phyloP scores from a whole-genome alignment of 1,284 basidiomycete genomes.

The Vanrija sp. region DNA sequence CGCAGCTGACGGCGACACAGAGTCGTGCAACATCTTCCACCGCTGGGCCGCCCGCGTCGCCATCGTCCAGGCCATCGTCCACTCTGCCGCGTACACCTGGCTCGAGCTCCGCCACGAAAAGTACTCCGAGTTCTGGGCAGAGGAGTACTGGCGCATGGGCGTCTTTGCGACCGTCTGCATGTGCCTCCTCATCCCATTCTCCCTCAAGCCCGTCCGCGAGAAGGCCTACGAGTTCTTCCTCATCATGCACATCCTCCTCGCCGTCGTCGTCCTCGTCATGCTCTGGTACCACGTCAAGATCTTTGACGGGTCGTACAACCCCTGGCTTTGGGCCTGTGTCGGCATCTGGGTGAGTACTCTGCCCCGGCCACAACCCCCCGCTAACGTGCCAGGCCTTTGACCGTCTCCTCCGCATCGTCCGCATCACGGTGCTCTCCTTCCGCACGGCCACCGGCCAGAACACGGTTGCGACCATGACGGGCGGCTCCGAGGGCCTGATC shows the following conservation, averaged over 20 bases:
- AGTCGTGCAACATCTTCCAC: conserved; percentile 29
- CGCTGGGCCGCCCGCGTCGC: conserved; percentile 27
- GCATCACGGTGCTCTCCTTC: conserved; percentile 23
- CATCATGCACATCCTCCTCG: conserved; percentile 24
- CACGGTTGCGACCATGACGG: conserved; percentile 14
- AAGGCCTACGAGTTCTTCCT: conserved; percentile 28
- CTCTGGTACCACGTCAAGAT: conserved; percentile 25
- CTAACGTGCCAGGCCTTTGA: conserved; percentile 14
- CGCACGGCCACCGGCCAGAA: conserved; percentile 13
- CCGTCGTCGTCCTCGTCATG: conserved; percentile 16
- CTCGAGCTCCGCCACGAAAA: conserved; percentile 7
- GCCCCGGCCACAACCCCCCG: background rate
- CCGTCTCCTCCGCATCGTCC: conserved; percentile 23
- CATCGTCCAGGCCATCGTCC: conserved; percentile 25
- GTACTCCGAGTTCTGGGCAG: background rate
- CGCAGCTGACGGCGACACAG: background rate
- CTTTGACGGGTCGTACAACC: conserved; percentile 16
- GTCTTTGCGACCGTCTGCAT: conserved; percentile 13
- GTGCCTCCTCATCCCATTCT: conserved; percentile 18
- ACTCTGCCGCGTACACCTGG: conserved; percentile 17
- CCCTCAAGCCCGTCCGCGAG: conserved; percentile 18
- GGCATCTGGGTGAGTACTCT: conserved; percentile 25
- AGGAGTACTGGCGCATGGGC: conserved; percentile 19
- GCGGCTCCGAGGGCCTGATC: conserved; percentile 18
- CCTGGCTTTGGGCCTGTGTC: conserved; percentile 25